phyloP scores from a whole-genome alignment of 2,329 filamentous ascomycete genomes.

The Aspergillus cejpii region DNA sequence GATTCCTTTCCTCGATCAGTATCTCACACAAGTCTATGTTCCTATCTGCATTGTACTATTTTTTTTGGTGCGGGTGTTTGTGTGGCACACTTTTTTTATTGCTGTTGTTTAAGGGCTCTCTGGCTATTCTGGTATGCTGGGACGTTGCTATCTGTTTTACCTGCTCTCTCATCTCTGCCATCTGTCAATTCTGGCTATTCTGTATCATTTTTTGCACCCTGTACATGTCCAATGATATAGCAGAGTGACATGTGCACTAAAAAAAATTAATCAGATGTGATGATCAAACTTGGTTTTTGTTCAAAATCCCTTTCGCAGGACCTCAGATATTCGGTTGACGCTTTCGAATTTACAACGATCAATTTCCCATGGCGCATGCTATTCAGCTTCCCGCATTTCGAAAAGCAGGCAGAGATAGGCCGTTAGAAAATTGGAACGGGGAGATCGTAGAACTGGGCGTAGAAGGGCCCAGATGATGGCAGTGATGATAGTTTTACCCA shows the following conservation, averaged over 20 bases:
- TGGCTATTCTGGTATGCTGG: neutral
- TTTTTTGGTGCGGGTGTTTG: neutral
- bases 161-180: neutral
- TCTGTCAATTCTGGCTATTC: constrained; percentile 2
- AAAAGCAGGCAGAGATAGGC: neutral
- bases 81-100: neutral
- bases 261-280: neutral
- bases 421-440: neutral
- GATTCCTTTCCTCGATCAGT: neutral
- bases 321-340: too few species aligned
- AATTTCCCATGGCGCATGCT: too few species aligned
- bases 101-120: neutral
- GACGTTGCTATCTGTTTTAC: neutral
- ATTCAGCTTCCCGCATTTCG: too few species aligned
- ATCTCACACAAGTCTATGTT: constrained; percentile 2
- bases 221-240: neutral
- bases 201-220: neutral
- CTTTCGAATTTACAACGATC: too few species aligned
- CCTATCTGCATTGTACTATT: neutral
- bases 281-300: neutral
- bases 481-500: constrained; percentile 14
- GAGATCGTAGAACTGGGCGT: too few species aligned
- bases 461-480: neutral
- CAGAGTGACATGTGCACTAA: neutral
- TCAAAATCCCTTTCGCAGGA: too few species aligned